phyloP scores from a whole-genome alignment of 2,329 filamentous ascomycete genomes.

The Sordariomycetes sp. region DNA sequence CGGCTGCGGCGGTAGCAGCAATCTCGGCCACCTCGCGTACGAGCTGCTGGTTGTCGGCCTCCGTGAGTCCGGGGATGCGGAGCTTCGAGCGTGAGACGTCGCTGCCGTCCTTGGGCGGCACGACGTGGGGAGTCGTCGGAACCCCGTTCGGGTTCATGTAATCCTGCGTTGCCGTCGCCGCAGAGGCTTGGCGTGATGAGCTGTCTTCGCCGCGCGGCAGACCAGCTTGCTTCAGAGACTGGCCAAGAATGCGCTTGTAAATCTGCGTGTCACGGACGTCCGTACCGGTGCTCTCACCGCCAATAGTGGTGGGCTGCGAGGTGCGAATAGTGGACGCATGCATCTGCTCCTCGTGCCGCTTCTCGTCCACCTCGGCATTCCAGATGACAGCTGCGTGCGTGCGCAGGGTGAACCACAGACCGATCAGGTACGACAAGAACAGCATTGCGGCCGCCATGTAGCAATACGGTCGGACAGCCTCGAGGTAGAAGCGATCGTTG shows the following conservation, averaged over 20 bases:
- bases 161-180: constrained; percentile 18
- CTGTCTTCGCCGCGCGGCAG: constrained; percentile 46
- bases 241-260: constrained; percentile 87
- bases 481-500: constrained; percentile 78
- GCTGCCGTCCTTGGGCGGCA: constrained; percentile 57
- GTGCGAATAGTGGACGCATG: constrained; percentile 20
- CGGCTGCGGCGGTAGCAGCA: constrained; percentile 80
- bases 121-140: constrained; percentile 55
- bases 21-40: constrained; percentile 88
- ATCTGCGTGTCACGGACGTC: constrained; percentile 82
- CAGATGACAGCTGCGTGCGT: constrained; percentile 97
- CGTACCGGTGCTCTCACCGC: constrained; percentile 38
- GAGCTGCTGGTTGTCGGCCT: constrained; percentile 72
- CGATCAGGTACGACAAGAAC: constrained; percentile 89
- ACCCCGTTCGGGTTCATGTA: constrained; percentile 13
- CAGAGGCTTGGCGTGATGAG: constrained; percentile 28
- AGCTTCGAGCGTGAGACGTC: constrained; percentile 31
- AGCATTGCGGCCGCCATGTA: constrained; percentile 78
- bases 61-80: constrained; percentile 61
- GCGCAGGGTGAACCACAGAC: constrained; percentile 87
- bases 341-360: constrained; percentile 50
- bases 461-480: constrained; percentile 88
- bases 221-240: constrained; percentile 79
- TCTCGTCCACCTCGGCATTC: constrained; percentile 77
- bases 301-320: constrained; percentile 26